These are phyloP conservation scores for Kwoniella newhampshirensis DNA, from an alignment of 768 basidiomycete genomes.

Conservation along the genomic window DNA sequence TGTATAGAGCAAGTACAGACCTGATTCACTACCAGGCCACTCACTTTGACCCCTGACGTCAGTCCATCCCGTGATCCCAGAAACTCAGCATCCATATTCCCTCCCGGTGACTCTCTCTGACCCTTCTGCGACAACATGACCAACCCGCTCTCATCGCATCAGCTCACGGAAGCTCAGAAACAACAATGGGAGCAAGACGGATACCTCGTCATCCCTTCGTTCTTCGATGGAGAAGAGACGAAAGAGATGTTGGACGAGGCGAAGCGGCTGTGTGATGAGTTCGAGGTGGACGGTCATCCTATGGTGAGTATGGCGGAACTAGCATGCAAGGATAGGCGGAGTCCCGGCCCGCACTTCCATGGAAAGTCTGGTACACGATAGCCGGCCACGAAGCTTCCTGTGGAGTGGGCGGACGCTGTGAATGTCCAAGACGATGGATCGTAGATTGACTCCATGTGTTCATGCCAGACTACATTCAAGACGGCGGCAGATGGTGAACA, in stretches of 20 bases:
- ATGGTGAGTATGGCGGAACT: conserved; percentile 63
- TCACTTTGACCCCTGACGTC: too few species aligned
- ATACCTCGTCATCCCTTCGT: conserved; percentile 74
- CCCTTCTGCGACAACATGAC: too few species aligned
- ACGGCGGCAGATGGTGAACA: conserved; percentile 59
- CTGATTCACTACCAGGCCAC: too few species aligned
- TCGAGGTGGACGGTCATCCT: conserved; percentile 75
- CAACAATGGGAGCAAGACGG: conserved; percentile 34
- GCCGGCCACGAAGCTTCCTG: background rate
- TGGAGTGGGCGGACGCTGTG: too few species aligned
- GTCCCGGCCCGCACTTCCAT: background rate
- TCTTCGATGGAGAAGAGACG: conserved; percentile 65
- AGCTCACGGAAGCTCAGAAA: conserved; percentile 12
- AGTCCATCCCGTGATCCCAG: too few species aligned
- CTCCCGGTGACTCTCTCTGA: too few species aligned
- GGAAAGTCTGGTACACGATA: background rate
- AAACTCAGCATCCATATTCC: too few species aligned
- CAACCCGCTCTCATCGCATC: too few species aligned
- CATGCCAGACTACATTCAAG: conserved; percentile 74
- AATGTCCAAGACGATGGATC: background rate
- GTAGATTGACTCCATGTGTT: too few species aligned
- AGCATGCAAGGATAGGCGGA: too few species aligned
- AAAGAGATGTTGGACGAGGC: conserved; percentile 67
- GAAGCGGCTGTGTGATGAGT: conserved; percentile 72
- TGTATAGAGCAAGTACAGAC: too few species aligned